phyloP scores from a whole-genome alignment of 768 basidiomycete species.

The Leccinellum luteum region DNA sequence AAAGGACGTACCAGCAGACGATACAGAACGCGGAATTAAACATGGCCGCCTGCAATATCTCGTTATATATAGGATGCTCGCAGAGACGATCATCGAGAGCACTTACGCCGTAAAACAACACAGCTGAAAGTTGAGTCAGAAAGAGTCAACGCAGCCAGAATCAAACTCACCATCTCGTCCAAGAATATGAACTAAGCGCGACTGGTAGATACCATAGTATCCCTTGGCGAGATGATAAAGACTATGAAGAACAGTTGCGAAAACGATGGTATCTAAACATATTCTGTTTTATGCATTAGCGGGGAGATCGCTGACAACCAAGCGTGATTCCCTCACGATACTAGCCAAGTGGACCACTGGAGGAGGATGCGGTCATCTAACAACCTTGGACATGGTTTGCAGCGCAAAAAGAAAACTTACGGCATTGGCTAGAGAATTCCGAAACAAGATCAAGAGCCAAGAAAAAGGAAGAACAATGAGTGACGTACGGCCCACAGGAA shows the following conservation, averaged over 20 bases:
- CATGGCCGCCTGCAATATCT: constrained; percentile 1
- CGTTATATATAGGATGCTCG: not conserved
- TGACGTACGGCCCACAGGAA: constrained; percentile 10
- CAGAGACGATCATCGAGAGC: not conserved
- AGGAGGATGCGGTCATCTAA: not conserved
- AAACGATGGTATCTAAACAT: constrained; percentile 9
- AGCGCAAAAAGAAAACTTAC: constrained; percentile 9
- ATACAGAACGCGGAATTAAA: constrained; percentile 9
- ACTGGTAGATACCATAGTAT: not conserved
- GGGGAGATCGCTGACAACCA: not conserved
- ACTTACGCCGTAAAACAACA: constrained; percentile 17
- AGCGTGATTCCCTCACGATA: constrained; percentile 8
- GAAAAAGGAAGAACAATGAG: not conserved
- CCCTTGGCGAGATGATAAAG: constrained; percentile 2
- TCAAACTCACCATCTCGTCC: constrained; percentile 24
- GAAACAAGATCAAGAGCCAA: not conserved
- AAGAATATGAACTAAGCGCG: constrained; percentile 15
- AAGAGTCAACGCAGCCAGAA: not conserved
- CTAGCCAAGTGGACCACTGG: constrained; percentile 13
- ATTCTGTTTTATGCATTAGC: constrained; percentile 11
- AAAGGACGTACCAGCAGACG: constrained; percentile 14
- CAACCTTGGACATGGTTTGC: not conserved
- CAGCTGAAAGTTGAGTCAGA: constrained; percentile 8
- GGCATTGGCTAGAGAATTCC: not conserved
- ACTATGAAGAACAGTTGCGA: constrained; percentile 1